A percentile compares a stretch with the other conserved stretches of the same genome.
phyloP scores from a whole-genome alignment of 257 asterid species.

The Ilex aquifolium region DNA sequence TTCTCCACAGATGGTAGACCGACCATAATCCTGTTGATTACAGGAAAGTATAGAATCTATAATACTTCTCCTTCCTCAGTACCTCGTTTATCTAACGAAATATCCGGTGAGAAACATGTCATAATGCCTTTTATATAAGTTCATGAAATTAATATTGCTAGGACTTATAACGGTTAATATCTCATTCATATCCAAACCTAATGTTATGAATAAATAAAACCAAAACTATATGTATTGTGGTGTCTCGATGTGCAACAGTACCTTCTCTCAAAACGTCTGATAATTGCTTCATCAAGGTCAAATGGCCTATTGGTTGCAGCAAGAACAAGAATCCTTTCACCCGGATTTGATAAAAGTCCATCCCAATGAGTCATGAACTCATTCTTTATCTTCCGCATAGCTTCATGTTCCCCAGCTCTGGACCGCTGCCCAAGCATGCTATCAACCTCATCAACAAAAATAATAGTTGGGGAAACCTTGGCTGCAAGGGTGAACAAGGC shows the following conservation, averaged over 20 bases:
- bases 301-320: constrained; percentile 92
- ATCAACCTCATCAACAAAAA: constrained; percentile 89
- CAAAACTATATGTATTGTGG: background rate
- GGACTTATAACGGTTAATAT: background rate
- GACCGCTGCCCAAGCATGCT: constrained; percentile 87
- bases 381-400: constrained; percentile 83
- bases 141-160: background rate
- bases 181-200: background rate
- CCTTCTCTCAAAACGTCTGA: constrained; percentile 89
- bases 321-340: constrained; percentile 78
- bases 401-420: constrained; percentile 83
- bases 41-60: background rate
- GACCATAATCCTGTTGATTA: constrained; percentile 60
- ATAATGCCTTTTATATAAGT: background rate
- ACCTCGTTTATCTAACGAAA: background rate
- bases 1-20: constrained; percentile 71
- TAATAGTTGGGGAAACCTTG: constrained; percentile 85
- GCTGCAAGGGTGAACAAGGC: constrained; percentile 83
- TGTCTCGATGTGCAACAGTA: constrained; percentile 6
- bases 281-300: constrained; percentile 92
- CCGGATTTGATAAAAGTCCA: constrained; percentile 63
- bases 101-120: background rate
- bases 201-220: too few relatives aligned
- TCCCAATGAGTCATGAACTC: constrained; percentile 97
- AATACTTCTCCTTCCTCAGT: background rate